Evolutionary conservation across 2,329 filamentous ascomycete genomes (phyloP), one percentile per base, ranked within the genome.

Genomic region (Scytalidium lignicola): DNA sequence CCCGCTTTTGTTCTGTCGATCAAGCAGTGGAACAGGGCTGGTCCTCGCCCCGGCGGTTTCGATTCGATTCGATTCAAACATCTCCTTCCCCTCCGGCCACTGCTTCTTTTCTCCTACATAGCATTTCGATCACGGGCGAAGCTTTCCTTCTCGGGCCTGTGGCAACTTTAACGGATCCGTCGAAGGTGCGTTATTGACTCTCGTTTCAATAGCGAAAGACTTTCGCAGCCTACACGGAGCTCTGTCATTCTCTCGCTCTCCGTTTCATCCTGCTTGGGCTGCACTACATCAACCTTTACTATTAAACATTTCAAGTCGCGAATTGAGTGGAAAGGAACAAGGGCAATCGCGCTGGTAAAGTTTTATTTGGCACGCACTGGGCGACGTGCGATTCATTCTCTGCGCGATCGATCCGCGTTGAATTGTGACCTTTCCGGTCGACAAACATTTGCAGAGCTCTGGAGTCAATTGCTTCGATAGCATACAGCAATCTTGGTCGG

Each of bases 1-100:
- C 47, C 51, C 45, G 39, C 46, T 47, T 48, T 48, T 51, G 51
- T 53, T 58, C 51, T 54, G 55, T 58, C 52, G 51, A 55, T 55
- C 52, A 37, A 50, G 21, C 50, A 29, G 48, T 41, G 46, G 52
- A 21, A 46, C 37, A 29, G 51, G 55, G 55, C 55, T 51, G 50
- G 47, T 43, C 50, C 51, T 58, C 53, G 43, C 52, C 39, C 39
- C 46, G 46, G 47, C 50, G 44, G 40, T 46, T 29, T 41, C 49
- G 45, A 39, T 50, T 48, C 50, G 46, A 48, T 53, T 52, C 54
- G 48, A 51, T 41, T 43, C 29, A 41, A 46, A 41, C 40, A 46
- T 17, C 39, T 26, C 21, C 13, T 26, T 23, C 8, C 15, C 44
- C 23, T 48, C 37, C 43, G 37, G 51, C 42, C 37, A n/a, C 20